phyloP scores from a whole-genome alignment of 2,329 filamentous ascomycete species.

The Beauveria bassiana region DNA sequence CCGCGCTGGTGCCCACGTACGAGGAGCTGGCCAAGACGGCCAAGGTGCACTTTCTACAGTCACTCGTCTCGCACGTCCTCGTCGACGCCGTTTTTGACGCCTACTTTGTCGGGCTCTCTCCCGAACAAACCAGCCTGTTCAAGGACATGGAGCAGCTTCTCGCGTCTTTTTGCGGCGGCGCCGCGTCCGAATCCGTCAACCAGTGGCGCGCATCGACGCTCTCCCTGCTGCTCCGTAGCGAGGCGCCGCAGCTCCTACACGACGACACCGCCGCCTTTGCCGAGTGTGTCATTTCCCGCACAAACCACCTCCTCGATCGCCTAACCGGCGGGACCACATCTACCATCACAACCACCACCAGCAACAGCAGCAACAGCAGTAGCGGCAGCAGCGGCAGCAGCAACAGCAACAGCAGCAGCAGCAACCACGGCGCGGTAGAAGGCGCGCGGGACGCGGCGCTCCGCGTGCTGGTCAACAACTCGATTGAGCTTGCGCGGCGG shows the following conservation, averaged over 20 bases:
- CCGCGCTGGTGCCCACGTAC: constrained; percentile 49
- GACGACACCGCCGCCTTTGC: constrained; percentile 35
- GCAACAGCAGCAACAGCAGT: too few relatives aligned
- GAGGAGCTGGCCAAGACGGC: constrained; percentile 43
- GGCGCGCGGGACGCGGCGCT: constrained; percentile 45
- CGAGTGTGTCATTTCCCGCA: constrained; percentile 35
- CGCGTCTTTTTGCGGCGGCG: constrained; percentile 32
- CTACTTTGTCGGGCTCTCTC: constrained; percentile 56
- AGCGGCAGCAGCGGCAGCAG: too few relatives aligned
- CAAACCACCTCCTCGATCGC: constrained; percentile 42
- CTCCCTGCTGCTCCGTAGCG: constrained; percentile 49
- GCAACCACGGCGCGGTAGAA: too few relatives aligned
- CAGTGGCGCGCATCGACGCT: constrained; percentile 62
- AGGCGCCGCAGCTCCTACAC: constrained; percentile 38
- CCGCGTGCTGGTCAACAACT: constrained; percentile 41
- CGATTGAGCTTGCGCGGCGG: constrained; percentile 49
- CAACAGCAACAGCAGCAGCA: too few relatives aligned
- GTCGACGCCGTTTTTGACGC: constrained; percentile 54
- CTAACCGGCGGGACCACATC: constrained; percentile 34
- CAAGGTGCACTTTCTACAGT: constrained; percentile 57
- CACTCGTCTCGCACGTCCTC: constrained; percentile 50
- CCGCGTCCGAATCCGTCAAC: constrained; percentile 42
- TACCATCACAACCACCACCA: background rate
- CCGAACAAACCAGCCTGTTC: constrained; percentile 44
- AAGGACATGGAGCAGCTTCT: constrained; percentile 41